Conservation (phyloP, 306 rosid genomes). For the Gastrolobium bilobum region DNA sequence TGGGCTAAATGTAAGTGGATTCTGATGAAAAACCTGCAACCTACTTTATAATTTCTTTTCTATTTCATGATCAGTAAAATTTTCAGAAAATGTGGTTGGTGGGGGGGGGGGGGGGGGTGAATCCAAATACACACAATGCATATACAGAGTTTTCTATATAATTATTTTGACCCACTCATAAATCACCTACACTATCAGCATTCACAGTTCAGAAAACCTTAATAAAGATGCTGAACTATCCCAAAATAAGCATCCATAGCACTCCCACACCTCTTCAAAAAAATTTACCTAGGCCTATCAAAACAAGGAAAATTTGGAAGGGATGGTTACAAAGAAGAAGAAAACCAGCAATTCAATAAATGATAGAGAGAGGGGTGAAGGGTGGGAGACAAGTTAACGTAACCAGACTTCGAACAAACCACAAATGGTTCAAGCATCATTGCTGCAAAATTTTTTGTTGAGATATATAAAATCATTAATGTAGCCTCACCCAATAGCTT, state of each 20-base stretch:
- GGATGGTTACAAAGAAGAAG: constrained; percentile 8
- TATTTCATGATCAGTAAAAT: constrained; percentile 13
- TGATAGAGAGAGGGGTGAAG: constrained; percentile 3
- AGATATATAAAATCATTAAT: too few species aligned
- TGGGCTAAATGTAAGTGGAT: too few species aligned
- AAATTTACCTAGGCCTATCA: background rate
- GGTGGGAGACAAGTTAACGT: background rate
- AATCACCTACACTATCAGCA: background rate
- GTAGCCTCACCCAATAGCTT: too few species aligned
- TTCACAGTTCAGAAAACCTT: background rate
- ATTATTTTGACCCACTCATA: background rate
- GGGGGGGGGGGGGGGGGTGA: background rate
- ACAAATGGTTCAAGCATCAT: constrained; percentile 19
- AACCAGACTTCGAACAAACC: constrained; percentile 9
- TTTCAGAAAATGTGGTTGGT: background rate
- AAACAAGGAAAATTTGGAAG: background rate
- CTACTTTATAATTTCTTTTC: constrained; percentile 1
- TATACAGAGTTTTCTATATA: background rate
- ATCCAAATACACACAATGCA: constrained; percentile 5
- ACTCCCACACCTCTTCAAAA: background rate
- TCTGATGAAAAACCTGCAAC: background rate
- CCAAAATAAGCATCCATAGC: constrained; percentile 1
- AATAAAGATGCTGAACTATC: background rate
- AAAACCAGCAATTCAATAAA: background rate
- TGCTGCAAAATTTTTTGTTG: background rate